phyloP scores from a whole-genome alignment of 176 grass and related monocot genomes.

The Saccharum officinarum region DNA sequence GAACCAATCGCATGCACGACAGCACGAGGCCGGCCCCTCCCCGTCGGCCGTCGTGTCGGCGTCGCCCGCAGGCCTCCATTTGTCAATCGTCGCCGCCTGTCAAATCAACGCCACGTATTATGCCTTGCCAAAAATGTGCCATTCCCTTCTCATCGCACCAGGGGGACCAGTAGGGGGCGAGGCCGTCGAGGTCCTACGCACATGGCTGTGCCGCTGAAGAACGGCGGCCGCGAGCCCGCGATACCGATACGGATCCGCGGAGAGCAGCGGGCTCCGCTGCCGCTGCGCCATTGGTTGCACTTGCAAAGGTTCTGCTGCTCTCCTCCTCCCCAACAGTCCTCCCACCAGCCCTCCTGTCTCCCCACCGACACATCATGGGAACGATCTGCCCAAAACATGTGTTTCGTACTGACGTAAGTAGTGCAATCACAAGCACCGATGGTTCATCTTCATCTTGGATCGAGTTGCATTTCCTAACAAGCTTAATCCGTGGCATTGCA shows the following conservation, averaged over 20 bases:
- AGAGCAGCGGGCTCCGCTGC: not conserved
- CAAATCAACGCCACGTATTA: not conserved
- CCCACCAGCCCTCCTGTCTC: slow-evolving; percentile 12
- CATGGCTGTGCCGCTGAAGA: not conserved
- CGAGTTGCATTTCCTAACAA: not conserved
- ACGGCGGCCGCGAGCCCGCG: not conserved
- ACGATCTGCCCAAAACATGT: not conserved
- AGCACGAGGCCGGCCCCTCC: not conserved
- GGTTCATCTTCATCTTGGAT: not conserved
- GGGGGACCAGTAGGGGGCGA: not conserved
- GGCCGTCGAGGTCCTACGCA: not conserved
- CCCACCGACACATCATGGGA: slow-evolving; percentile 16
- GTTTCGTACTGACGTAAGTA: not conserved
- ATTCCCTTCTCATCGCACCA: too few species aligned
- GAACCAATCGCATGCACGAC: not conserved
- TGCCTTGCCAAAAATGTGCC: not conserved
- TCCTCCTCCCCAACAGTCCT: slow-evolving; percentile 12
- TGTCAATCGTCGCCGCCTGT: not conserved
- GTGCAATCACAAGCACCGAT: too few species aligned
- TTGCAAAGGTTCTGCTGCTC: not conserved
- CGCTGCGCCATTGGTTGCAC: not conserved
- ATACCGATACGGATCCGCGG: not conserved
- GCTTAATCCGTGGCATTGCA: not conserved
- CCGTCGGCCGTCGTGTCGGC: not conserved
- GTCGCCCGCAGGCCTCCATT: not conserved